These are phyloP conservation scores for Wickerhamiella lipophila DNA, from an alignment of 805 yeast species.

Conservation along the genomic window DNA sequence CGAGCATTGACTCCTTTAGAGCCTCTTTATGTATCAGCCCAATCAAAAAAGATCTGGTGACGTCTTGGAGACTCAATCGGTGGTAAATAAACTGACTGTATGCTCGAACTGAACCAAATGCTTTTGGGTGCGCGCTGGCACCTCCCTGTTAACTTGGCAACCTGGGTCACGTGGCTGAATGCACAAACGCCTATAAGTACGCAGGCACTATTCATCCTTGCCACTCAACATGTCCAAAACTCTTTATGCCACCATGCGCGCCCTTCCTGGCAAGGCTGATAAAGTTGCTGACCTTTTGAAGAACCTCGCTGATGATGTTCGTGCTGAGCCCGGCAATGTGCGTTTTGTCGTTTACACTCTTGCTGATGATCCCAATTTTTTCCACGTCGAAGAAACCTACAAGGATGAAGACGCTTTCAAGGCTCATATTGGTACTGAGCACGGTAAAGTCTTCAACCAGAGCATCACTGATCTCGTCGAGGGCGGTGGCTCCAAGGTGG, in stretches of 20 bases:
- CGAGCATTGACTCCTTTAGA: too few species aligned
- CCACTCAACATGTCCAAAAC: slow-evolving; percentile 7
- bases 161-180: not conserved
- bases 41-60: too few species aligned
- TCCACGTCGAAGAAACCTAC: slow-evolving; percentile 25
- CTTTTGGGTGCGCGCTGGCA: not conserved
- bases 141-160: not conserved
- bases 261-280: slow-evolving; percentile 20
- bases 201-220: not conserved
- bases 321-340: slow-evolving; percentile 23
- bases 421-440: slow-evolving; percentile 22
- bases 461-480: slow-evolving; percentile 20
- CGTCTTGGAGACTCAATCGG: too few species aligned
- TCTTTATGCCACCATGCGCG: slow-evolving; percentile 22
- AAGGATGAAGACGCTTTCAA: slow-evolving; percentile 23
- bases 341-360: slow-evolving; percentile 23
- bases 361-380: slow-evolving; percentile 16
- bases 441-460: slow-evolving; percentile 22
- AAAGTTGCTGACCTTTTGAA: slow-evolving; percentile 18
- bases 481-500: slow-evolving; percentile 20
- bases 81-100: too few species aligned
- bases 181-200: not conserved
- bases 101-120: too few species aligned
- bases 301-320: slow-evolving; percentile 20
- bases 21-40: too few species aligned